phyloP scores from a whole-genome alignment of 2,329 filamentous ascomycete species.

The Ascochyta pisi region DNA sequence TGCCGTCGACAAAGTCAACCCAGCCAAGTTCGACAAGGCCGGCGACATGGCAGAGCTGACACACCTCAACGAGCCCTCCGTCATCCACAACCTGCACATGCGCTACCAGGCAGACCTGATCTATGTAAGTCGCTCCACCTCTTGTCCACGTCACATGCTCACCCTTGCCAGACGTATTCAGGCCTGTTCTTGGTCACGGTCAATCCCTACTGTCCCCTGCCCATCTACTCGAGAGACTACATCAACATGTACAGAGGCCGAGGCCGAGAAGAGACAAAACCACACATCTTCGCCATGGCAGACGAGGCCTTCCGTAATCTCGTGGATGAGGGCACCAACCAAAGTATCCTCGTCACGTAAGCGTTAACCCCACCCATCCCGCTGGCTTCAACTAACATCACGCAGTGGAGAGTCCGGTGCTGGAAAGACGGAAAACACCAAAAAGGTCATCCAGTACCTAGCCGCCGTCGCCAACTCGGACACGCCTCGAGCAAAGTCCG shows the following conservation, averaged over 20 bases:
- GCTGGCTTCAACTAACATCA: slow-evolving; percentile 22
- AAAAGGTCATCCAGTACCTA: slow-evolving; percentile 98
- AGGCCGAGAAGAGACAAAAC: slow-evolving; percentile 90
- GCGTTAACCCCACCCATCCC: slow-evolving; percentile 28
- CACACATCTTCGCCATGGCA: slow-evolving; percentile 97
- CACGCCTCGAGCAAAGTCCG: slow-evolving; percentile 66
- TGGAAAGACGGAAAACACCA: slow-evolving; percentile 98
- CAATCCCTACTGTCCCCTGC: slow-evolving; percentile 92
- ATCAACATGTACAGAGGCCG: slow-evolving; percentile 97
- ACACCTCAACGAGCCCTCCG: slow-evolving; percentile 95
- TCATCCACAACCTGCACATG: slow-evolving; percentile 95
- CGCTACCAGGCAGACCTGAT: slow-evolving; percentile 96
- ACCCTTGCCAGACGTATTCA: slow-evolving; percentile 76
- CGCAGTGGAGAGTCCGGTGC: slow-evolving; percentile 87
- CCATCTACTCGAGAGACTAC: slow-evolving; percentile 96
- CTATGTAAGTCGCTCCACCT: slow-evolving; percentile 61
- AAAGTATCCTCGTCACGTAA: slow-evolving; percentile 93
- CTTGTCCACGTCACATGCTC: neutral
- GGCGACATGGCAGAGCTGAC: slow-evolving; percentile 99
- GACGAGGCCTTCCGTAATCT: slow-evolving; percentile 96
- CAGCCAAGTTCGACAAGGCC: slow-evolving; percentile 98
- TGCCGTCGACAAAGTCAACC: slow-evolving; percentile 97
- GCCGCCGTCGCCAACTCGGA: slow-evolving; percentile 92
- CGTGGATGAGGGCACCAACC: slow-evolving; percentile 92
- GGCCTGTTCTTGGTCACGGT: slow-evolving; percentile 96